Evolutionary conservation across 73 alveolate species (phyloP).

Genomic region (Uronychia binucleata): DNA sequence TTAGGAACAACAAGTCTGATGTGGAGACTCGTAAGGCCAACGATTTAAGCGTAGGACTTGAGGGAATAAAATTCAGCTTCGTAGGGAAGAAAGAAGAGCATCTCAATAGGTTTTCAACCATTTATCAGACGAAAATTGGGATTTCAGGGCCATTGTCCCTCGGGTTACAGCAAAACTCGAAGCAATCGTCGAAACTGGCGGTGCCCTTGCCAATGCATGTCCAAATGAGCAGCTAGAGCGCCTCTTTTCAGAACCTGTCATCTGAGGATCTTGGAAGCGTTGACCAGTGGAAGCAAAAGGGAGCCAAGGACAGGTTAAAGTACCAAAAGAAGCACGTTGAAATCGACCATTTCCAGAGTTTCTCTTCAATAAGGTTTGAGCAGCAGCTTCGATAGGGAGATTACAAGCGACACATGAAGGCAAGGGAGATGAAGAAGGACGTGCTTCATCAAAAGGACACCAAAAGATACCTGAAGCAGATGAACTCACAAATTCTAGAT

Average conservation of each 20-base stretch:
- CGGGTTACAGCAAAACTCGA: too few relatives aligned
- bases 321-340: not conserved
- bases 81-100: not conserved
- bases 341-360: not conserved
- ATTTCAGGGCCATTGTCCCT: too few relatives aligned
- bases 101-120: not conserved
- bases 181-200: too few relatives aligned
- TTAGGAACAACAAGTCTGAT: not conserved
- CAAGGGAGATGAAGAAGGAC: not conserved
- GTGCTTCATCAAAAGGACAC: not conserved
- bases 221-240: too few relatives aligned
- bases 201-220: too few relatives aligned
- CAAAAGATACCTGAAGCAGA: not conserved
- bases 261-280: too few relatives aligned
- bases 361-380: not conserved
- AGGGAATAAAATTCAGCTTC: not conserved
- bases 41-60: not conserved
- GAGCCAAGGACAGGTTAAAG: not conserved
- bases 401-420: not conserved
- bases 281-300: not conserved
- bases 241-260: too few relatives aligned
- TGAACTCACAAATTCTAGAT: too few relatives aligned
- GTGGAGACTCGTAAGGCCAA: not conserved
- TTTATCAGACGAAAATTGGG: not conserved
- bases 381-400: not conserved